phyloP scores from a whole-genome alignment of 306 rosid genomes.

The Inga oerstediana region DNA sequence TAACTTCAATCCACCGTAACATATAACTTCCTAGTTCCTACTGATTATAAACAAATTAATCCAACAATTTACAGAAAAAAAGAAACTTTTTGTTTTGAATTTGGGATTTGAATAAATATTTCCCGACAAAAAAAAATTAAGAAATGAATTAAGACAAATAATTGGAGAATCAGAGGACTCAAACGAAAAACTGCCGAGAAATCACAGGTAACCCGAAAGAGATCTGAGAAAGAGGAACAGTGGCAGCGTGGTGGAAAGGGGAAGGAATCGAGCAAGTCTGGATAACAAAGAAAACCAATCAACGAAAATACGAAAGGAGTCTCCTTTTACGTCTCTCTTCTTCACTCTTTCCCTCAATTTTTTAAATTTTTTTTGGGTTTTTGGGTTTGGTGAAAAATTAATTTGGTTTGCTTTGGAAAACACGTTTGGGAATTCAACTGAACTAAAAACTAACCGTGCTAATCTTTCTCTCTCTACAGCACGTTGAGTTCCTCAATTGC shows the following conservation, averaged over 20 bases:
- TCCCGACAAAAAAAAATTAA: not conserved
- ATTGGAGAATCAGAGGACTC: constrained; percentile 16
- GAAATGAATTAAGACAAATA: constrained; percentile 37
- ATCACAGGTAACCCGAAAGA: constrained; percentile 41
- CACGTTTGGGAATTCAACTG: not conserved
- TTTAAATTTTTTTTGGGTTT: not conserved
- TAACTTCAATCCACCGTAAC: not conserved
- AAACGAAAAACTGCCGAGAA: constrained; percentile 34
- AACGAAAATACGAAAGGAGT: not conserved
- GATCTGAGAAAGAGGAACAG: constrained; percentile 43
- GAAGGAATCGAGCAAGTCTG: constrained; percentile 18
- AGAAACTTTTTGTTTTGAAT: constrained; percentile 9
- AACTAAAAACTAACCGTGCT: not conserved
- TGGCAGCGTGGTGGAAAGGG: constrained; percentile 24
- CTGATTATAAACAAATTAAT: constrained; percentile 26
- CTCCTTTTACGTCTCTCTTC: constrained; percentile 41
- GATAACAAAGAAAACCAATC: constrained; percentile 47
- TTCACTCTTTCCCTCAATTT: constrained; percentile 1
- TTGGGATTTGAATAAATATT: not conserved
- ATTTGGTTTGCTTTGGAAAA: not conserved
- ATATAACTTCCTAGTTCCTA: not conserved
- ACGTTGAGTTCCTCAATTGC: not conserved
- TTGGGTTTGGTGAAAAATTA: not conserved
- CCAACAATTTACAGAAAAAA: constrained; percentile 19
- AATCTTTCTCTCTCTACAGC: not conserved